Base-by-base conservation (phyloP, 495 filamentous ascomycete species). In the Aspergillus saccharolyticus region DNA sequence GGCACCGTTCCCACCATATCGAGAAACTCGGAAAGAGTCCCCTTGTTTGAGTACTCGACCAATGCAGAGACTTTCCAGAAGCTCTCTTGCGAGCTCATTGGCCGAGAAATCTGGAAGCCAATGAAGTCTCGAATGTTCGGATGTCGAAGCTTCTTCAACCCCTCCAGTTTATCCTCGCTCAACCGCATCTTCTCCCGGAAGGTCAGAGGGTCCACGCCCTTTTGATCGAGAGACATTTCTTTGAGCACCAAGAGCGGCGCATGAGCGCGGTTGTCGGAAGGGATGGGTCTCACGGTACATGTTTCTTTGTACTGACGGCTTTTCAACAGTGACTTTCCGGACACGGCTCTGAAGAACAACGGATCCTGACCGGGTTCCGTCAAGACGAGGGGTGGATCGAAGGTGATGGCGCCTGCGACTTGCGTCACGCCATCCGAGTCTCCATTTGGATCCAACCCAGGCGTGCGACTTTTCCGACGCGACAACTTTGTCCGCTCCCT, bases 31-130 rank as follows among this genome's bases (percentile, higher is more conserved):
- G 85, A 80, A 2, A 98, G 73, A 1, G 94, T 88, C 0, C 91
- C 91, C 68, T 89, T 91, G 30, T 89, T 86, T 1, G 88, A 86
- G 60, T 88, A 81, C 48, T 91, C 88, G 19, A 81, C 82, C n/a
- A 97, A 80, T 4, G 92, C 74, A 59, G 80, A 87, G n/a, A 96
- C 81, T n/a, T 80, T 85, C 89, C 91, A 96, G 19, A 72, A 67
- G 24, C 72, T 62, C 44, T 71, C 72, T 17, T 65, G 44, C 0
- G 66, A 63, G 22, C 59, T 60, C 33, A 70, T 43, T 28, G 74
- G 71, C 24, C 74, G 71, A 48, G 80, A 72, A 18, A 97, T 89
- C 48, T 86, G 89, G 74, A 89, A 96, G 54, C 89, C 89, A 43
- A 95, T 71, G 46, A 97, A 79, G 12, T 87, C 82, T 4, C 91